Base-by-base conservation (phyloP, 2,329 filamentous ascomycete genomes). In the Stemphylium vesicarium region DNA sequence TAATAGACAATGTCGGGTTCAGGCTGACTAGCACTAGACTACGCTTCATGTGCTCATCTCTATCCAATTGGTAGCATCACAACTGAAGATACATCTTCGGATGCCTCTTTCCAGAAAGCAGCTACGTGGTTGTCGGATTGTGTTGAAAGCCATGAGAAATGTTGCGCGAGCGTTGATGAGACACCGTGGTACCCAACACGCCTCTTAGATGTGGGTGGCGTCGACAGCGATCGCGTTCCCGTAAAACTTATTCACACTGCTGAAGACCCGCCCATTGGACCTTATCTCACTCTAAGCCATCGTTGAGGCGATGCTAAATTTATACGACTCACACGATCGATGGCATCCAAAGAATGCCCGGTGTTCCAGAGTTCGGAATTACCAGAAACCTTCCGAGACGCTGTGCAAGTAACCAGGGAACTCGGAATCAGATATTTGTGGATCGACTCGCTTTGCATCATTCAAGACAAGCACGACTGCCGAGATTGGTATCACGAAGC, bases 341-440 rank as follows among this genome's bases (percentile, higher is more conserved):
- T 45, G 26, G 32, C 36, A 31, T 15, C 18, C 11, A 16, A 39
- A 9, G 33, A 16, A 33, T 35, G 5, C 24, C 24, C 4, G 11
- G 6, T 61, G 18, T 57, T 10, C 36, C 38, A 11, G n/a, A 33
- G 55, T 2, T 16, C 9, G 4, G 32, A 42, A n/a, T 32, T 65
- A 15, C 53, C 64, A 8, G 54, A 39, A 41, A 57, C 58, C 4
- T 65, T 66, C n/a, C 31, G 29, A 13, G 67, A 69, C 11, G 63
- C 65, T 3, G 49, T 69, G 4, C 12, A 29, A 3, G 51, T 63
- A 1, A 49, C 56, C 1, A 44, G 48, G 18, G 24, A 13, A 20
- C 54, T 68, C 1, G 47, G 47, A 3, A 51, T 65, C 4, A 32
- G 20, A 18, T 67, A 66, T 42, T 36, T 68, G 2, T 68, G 63